Evolutionary conservation across 306 rosid species (phyloP).

Genomic region (Lathyrus oleraceus): DNA sequence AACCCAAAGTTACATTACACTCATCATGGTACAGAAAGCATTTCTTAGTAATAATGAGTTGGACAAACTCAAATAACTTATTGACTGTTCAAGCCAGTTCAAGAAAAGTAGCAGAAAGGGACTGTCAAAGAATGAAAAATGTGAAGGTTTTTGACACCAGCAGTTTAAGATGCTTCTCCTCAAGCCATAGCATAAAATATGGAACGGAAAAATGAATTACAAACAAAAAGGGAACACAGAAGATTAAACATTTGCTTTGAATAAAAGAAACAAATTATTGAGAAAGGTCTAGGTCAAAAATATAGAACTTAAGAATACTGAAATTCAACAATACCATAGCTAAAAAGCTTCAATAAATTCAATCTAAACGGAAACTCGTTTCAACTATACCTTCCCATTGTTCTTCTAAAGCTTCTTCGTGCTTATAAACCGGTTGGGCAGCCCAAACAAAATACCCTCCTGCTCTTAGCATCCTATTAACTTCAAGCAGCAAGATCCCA

Average conservation of each 20-base stretch:
- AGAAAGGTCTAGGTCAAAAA: no score
- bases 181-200: no score
- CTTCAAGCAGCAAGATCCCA: constrained; percentile 94
- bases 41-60: constrained; percentile 16
- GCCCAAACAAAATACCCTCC: constrained; percentile 99
- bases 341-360: constrained; percentile 17
- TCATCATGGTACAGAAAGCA: constrained; percentile 9
- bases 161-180: no score
- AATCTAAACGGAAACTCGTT: constrained; percentile 9
- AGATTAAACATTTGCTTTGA: no score
- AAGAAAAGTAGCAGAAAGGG: no score
- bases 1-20: constrained; percentile 24
- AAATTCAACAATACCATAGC: not conserved
- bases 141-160: no score
- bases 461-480: constrained; percentile 85
- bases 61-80: constrained; percentile 21
- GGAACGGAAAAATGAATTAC: no score
- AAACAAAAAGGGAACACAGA: no score
- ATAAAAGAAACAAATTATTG: no score
- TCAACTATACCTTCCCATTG: constrained; percentile 85
- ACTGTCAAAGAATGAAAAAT: no score
- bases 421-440: constrained; percentile 98
- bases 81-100: constrained; percentile 20
- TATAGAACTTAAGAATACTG: not conserved
- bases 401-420: constrained; percentile 80